Evolutionary conservation across 2,329 filamentous ascomycete genomes (phyloP), one percentile per base, ranked within the genome.

Genomic region (Cercospora zeina): DNA sequence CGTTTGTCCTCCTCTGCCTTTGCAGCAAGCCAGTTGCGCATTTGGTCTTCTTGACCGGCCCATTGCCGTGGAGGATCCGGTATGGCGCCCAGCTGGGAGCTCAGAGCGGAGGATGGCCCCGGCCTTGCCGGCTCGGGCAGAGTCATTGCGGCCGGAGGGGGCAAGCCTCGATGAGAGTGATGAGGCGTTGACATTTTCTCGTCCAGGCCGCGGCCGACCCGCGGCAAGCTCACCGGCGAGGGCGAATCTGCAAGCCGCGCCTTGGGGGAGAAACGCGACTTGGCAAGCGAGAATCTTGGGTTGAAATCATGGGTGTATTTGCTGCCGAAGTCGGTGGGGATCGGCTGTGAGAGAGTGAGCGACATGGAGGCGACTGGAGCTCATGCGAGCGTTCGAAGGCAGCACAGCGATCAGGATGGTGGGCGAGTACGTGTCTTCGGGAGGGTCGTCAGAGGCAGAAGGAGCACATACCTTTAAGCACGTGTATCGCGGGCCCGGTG

Each of bases 81-180:
- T 65, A 81, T 75, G 7, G 67, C 54, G 37, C 69, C 72, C 31
- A 73, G 58, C 10, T 71, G 65, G 56, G 77, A 73, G 56, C 75
- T 73, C 62, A 80, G 64, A 30, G 75, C 71, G n/a, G 75, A 69
- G 49, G 72, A 72, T 42, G 72, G 71, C n/a, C 58, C 66, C 58
- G 73, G 74, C 58, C 78, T 73, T 49, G 73, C 75, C 59, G 79
- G 79, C 70, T 81, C 80, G 61, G 79, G 79, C 65, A 82, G 73
- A 57, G 79, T 78, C 80, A 83, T 82, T 61, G 80, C 79, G 66
- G 80, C 78, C 31, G 81, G 81, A 65, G 80, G 81, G 73, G 81
- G 81, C 50, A 83, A 74, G 55, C 81, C 81, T 71, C 81, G 77
- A 73, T 83, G 81, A 69, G 80, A 77, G 73, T 83, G 77, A 73